These are phyloP conservation scores for Bryoglossum gracile DNA, from an alignment of 495 filamentous ascomycete species.

Conservation along the genomic window DNA sequence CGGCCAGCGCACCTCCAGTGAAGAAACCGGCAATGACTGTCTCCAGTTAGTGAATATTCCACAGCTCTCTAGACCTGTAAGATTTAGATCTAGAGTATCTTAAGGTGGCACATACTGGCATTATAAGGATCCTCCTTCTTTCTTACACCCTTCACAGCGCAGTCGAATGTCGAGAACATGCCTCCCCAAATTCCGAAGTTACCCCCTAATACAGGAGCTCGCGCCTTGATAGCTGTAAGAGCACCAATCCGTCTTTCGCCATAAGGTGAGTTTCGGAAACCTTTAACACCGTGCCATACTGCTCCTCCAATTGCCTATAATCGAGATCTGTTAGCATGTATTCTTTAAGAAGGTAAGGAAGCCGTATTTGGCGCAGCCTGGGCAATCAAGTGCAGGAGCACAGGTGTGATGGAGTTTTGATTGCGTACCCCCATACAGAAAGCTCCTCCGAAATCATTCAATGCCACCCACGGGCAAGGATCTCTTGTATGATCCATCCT, in stretches of 20 bases:
- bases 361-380: too few relatives aligned
- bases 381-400: too few relatives aligned
- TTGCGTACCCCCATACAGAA: conserved; percentile 95
- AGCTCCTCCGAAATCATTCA: conserved; percentile 95
- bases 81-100: too few relatives aligned
- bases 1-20: conserved; percentile 84
- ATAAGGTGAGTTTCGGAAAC: conserved; percentile 80
- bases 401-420: too few relatives aligned
- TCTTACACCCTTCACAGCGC: conserved; percentile 89
- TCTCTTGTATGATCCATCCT: conserved; percentile 76
- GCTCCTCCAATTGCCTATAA: conserved; percentile 77
- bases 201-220: conserved; percentile 89
- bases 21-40: conserved; percentile 88
- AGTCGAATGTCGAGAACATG: conserved; percentile 89
- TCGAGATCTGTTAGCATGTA: not conserved
- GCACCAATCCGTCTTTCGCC: conserved; percentile 94
- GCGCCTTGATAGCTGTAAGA: conserved; percentile 92
- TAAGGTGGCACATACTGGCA: conserved; percentile 57
- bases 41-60: not conserved
- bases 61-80: not conserved
- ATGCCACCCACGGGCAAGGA: conserved; percentile 92
- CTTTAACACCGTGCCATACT: conserved; percentile 98
- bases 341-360: not conserved
- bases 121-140: conserved; percentile 98
- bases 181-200: conserved; percentile 99